phyloP scores from a whole-genome alignment of 1,139 yeast genomes.

The Chernovozyma sophiae-reginae region DNA sequence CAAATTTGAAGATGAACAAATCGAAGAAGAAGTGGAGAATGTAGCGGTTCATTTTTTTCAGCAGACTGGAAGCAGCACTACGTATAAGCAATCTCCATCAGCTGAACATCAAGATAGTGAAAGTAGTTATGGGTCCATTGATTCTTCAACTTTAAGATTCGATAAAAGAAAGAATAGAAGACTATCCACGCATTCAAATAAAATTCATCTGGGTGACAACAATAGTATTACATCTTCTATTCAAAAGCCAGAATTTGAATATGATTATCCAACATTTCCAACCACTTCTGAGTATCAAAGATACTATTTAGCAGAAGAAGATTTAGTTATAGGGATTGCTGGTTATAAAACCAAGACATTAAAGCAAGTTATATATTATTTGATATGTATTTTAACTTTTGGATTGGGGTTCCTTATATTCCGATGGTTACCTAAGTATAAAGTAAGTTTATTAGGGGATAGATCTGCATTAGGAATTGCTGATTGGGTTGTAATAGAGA shows the following conservation, averaged over 20 bases:
- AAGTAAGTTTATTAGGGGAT: slow-evolving; percentile 64
- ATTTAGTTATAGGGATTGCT: slow-evolving; percentile 87
- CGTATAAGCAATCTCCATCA: neutral
- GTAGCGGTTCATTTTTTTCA: slow-evolving; percentile 1
- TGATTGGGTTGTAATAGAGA: slow-evolving; percentile 92
- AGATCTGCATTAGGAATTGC: slow-evolving; percentile 71
- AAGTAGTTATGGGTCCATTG: slow-evolving; percentile 37
- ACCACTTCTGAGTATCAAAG: slow-evolving; percentile 59
- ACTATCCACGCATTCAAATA: slow-evolving; percentile 24
- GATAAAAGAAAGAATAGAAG: slow-evolving; percentile 27
- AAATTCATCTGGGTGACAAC: slow-evolving; percentile 14
- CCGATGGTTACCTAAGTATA: slow-evolving; percentile 81
- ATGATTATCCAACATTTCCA: slow-evolving; percentile 36
- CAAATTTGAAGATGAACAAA: slow-evolving; percentile 39
- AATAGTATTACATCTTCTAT: slow-evolving; percentile 4
- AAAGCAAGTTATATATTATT: slow-evolving; percentile 46
- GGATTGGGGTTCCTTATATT: slow-evolving; percentile 72
- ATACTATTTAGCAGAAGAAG: slow-evolving; percentile 92
- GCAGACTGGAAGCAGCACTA: slow-evolving; percentile 3
- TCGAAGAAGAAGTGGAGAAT: neutral
- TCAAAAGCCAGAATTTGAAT: slow-evolving; percentile 26
- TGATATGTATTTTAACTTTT: slow-evolving; percentile 53
- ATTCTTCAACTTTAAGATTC: slow-evolving; percentile 12
- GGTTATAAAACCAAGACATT: slow-evolving; percentile 63
- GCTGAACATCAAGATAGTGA: slow-evolving; percentile 9